A percentile compares a stretch with the other conserved stretches of the same genome.
phyloP scores from a whole-genome alignment of 2,329 filamentous ascomycete genomes.

The Didymella keratinophila region DNA sequence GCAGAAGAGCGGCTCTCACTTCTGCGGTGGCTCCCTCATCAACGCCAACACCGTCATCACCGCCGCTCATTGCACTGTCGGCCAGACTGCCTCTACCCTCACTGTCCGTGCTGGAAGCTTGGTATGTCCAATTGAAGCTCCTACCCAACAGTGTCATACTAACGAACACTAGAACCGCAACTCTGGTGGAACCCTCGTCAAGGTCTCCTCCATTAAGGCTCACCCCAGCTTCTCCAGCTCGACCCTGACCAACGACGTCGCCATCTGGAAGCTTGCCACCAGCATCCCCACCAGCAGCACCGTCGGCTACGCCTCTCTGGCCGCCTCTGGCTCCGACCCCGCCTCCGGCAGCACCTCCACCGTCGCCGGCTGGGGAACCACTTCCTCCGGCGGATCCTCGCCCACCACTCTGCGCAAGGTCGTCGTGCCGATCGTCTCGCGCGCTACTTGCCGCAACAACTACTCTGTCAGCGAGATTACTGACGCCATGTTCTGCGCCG shows the following conservation, averaged over 20 bases:
- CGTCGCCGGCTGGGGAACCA: conserved; percentile 41
- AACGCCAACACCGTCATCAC: conserved; percentile 41
- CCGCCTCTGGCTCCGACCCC: conserved; percentile 36
- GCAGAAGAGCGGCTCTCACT: conserved; percentile 31
- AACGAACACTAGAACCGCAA: conserved; percentile 22
- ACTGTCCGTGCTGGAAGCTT: conserved; percentile 34
- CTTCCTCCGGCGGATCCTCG: conserved; percentile 18
- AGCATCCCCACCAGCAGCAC: conserved; percentile 35
- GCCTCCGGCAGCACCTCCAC: conserved; percentile 28
- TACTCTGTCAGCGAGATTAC: conserved; percentile 33
- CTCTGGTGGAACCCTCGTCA: conserved; percentile 32
- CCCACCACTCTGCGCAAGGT: conserved; percentile 37
- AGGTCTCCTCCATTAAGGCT: conserved; percentile 28
- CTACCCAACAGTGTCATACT: neutral
- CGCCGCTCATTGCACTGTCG: conserved; percentile 39
- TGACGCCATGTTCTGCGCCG: conserved; percentile 41
- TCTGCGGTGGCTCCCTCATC: conserved; percentile 41
- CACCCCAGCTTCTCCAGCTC: conserved; percentile 32
- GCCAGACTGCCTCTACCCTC: conserved; percentile 25
- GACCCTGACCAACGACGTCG: conserved; percentile 33
- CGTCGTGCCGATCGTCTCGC: conserved; percentile 39
- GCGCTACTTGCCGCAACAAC: conserved; percentile 31
- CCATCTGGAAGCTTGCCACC: conserved; percentile 39
- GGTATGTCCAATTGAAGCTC: conserved; percentile 14
- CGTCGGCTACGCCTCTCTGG: conserved; percentile 33